These are phyloP conservation scores for Avicennia marina DNA, from an alignment of 257 asterid species.

Conservation along the genomic window DNA sequence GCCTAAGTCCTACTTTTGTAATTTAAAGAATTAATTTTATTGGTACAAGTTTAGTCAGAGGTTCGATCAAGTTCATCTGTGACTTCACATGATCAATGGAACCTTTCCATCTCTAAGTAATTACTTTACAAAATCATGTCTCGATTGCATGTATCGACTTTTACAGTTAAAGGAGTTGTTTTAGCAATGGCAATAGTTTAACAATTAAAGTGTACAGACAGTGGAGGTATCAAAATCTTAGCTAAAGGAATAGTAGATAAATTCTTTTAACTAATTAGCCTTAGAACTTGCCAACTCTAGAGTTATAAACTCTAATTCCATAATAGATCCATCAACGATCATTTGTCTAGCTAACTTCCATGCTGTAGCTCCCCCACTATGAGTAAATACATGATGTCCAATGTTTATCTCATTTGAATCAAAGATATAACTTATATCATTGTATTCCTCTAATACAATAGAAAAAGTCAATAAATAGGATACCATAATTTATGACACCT, in stretches of 20 bases:
- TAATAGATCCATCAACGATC: not conserved
- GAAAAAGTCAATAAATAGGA: not conserved
- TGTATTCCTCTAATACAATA: not conserved
- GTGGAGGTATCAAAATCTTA: not conserved
- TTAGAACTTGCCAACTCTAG: no score
- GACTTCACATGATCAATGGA: constrained; percentile 17
- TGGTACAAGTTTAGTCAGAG: constrained; percentile 14
- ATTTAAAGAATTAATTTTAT: no score
- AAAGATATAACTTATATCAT: not conserved
- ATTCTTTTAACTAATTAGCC: no score
- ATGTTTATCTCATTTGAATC: not conserved
- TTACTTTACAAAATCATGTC: not conserved
- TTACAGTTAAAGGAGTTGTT: not conserved
- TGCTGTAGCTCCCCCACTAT: not conserved
- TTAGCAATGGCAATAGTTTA: not conserved
- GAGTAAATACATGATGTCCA: not conserved
- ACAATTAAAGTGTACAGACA: not conserved
- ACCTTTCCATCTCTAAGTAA: no score
- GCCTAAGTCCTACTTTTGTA: no score
- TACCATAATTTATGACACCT: not conserved
- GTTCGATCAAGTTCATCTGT: constrained; percentile 8
- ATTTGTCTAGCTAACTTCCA: not conserved
- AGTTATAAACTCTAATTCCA: not conserved
- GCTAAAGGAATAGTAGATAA: not conserved
- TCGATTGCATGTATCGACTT: not conserved